Evolutionary conservation across 2,329 filamentous ascomycete genomes (phyloP).

Genomic region (Cercospora zeina): DNA sequence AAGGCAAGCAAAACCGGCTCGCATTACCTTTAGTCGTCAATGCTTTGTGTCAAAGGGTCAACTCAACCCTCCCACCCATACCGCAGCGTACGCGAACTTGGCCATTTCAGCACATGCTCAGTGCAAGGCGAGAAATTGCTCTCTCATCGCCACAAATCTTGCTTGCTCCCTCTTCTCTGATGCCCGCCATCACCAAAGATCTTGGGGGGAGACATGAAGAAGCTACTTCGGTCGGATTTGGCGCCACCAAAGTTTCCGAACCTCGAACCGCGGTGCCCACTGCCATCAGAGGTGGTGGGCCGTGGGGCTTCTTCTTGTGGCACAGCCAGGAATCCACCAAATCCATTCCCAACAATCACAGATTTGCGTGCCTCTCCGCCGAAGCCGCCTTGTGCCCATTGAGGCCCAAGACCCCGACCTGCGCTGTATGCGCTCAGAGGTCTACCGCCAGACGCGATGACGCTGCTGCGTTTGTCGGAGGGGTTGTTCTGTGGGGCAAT

Average conservation of each 20-base stretch:
- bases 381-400: conserved; percentile 51
- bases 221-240: conserved; percentile 25
- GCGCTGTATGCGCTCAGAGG: conserved; percentile 50
- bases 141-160: conserved; percentile 41
- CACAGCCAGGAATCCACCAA: conserved; percentile 66
- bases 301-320: conserved; percentile 52
- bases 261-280: conserved; percentile 17
- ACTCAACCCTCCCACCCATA: background rate
- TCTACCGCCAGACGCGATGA: conserved; percentile 40
- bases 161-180: conserved; percentile 38
- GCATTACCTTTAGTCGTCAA: conserved; percentile 4
- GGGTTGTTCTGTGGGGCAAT: conserved; percentile 53
- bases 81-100: background rate
- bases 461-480: conserved; percentile 40
- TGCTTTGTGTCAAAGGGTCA: background rate
- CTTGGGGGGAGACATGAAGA: conserved; percentile 38
- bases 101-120: background rate
- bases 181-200: conserved; percentile 30
- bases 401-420: conserved; percentile 52
- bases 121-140: background rate
- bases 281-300: conserved; percentile 36
- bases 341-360: conserved; percentile 66
- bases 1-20: conserved; percentile 20
- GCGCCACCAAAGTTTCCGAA: conserved; percentile 24
- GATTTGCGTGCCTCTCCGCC: conserved; percentile 60